Base-by-base conservation (phyloP, 192 early-diverging fungal genomes). In the Mortierella claussenii region DNA sequence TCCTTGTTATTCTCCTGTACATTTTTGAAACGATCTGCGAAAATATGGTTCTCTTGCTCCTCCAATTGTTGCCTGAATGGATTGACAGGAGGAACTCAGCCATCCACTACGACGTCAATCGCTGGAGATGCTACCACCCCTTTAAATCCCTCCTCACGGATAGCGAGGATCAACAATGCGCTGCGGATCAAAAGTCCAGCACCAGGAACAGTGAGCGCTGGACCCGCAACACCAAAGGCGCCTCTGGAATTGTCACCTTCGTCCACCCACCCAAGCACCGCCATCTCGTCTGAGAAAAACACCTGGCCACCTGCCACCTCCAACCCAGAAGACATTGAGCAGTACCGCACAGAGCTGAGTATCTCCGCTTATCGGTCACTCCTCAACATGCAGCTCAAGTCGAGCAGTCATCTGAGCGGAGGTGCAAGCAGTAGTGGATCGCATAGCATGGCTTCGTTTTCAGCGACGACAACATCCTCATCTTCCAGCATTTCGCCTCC, bases 291-390 rank as follows among this genome's bases (percentile, higher is more conserved):
- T 1, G 71, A 75, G 9, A 75, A 60, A 28, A 66, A 49, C 21
- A 32, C 63, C 7, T 75, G 71, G 71, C 50, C 73, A 23, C 13
- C 53, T 18, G 28, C 30, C 33, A 53, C 46, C 37, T 60, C 71
- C 11, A 75, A 65, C 24, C 52, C 59, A 2, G 73, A 76, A 20
- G 73, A 76, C 11, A 76, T 76, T 51, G 73, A 76, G 40, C 73
- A 76, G 31, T 66, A 66, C 42, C 73, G 73, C 10, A 48, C 73
- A 40, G 73, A 76, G 21, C 45, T 76, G 18, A 76, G 73, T 17
- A 55, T 76, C 4, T 76, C 64, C 13, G 73, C 73, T 2, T 76
- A 76, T 36, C 55, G 73, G n/a, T 76, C 73, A 15, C 36, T 76
- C 23, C 73, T 76, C 20, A 66, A 47, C 24, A 76, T 55, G 12